phyloP scores from a whole-genome alignment of 345 rosid genomes.

The Gossypium raimondii region DNA sequence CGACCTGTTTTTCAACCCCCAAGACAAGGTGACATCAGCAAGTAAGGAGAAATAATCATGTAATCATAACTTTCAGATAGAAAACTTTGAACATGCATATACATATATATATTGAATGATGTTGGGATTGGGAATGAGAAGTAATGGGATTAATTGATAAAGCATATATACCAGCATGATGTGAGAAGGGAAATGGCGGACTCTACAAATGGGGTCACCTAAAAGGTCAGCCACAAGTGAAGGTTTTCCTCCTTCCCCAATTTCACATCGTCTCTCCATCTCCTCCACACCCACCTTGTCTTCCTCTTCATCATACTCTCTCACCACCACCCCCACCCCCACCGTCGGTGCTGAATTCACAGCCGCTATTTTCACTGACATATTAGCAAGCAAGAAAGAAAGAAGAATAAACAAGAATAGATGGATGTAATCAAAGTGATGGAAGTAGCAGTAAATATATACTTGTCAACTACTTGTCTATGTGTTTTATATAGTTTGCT shows the following conservation, averaged over 20 bases:
- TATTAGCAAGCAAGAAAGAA: not conserved
- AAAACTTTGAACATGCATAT: too few relatives aligned
- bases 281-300: conserved; percentile 64
- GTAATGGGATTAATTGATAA: not conserved
- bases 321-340: conserved; percentile 29
- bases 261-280: conserved; percentile 56
- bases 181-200: conserved; percentile 58
- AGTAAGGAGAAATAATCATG: too few relatives aligned
- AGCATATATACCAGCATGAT: conserved; percentile 45
- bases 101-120: too few relatives aligned
- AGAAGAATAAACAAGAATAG: not conserved
- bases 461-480: not conserved
- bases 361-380: conserved; percentile 38
- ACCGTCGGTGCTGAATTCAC: conserved; percentile 11
- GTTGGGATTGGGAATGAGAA: not conserved
- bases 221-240: conserved; percentile 63
- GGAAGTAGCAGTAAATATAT: not conserved
- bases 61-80: too few relatives aligned
- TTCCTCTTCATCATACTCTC: conserved; percentile 52
- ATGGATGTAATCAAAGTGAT: not conserved
- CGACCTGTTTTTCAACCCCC: conserved; percentile 50
- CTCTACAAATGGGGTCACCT: conserved; percentile 70
- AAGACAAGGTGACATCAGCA: too few relatives aligned
- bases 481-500: not conserved
- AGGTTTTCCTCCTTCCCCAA: conserved; percentile 47